Evolutionary conservation across 2,329 filamentous ascomycete genomes (phyloP), one percentile per base, ranked within the genome.

Genomic region (Leptodontidium sp.): DNA sequence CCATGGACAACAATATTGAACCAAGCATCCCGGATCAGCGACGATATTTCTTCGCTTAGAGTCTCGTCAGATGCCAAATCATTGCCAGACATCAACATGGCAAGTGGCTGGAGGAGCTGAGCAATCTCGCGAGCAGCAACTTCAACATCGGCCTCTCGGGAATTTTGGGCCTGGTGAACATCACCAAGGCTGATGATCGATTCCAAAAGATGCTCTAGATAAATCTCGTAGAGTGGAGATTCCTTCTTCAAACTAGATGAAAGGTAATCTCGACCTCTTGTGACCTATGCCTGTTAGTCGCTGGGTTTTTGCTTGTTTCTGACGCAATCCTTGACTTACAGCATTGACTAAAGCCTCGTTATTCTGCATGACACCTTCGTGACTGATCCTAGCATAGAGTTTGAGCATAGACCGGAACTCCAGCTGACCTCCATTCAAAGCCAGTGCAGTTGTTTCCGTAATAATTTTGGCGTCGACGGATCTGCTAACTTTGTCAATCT

Each of bases 1-100:
- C 94, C 96, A 79, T 99, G 96, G 0, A 97, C 92, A 26, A 94
- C 93, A 71, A 98, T 93, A 76, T 99, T 99, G 82, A 98, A 98
- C 96, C 96, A 99, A 5, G 93, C 93, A 83, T 99, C 94, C 64
- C 95, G 90, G 73, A 96, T 87, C 67, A 97, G 82, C 32, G 88
- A 87, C 70, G 92, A 87, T 8, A 89, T 88, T 68, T 95, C 90
- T 63, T 94, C 91, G 64, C 91, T 87, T 65, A 81, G 81, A 11
- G 82, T 74, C 38, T 77, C 66, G 70, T 78, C 43, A 80, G 82
- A 26, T 82, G 83, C 70, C 52, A 90, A 80, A 66, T 90, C 85
- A 71, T 90, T 87, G 40, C 83, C 84, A 9, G 93, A 91, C 79
- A 97, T 91, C 64, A 99, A 86, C 1, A 94, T 85, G 8, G 96